A percentile compares a stretch with the other conserved stretches of the same genome.
phyloP scores from a whole-genome alignment of 345 rosid genomes.

The Clarkia xantiana region DNA sequence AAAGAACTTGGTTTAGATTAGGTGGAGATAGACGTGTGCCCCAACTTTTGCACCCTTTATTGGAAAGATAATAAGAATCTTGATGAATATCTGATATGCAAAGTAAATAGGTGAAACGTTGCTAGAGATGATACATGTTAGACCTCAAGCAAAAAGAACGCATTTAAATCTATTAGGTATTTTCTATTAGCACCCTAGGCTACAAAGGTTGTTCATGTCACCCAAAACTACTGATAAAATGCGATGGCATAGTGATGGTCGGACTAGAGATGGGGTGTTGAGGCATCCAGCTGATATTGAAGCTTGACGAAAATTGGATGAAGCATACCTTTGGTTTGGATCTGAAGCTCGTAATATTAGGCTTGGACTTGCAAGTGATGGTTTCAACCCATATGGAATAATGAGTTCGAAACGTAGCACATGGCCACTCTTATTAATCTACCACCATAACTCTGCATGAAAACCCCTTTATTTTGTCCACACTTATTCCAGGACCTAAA shows the following conservation, averaged over 20 bases:
- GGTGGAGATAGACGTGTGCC: not conserved
- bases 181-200: conserved; percentile 5
- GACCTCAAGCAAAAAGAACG: not conserved
- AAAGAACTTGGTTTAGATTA: not conserved
- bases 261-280: conserved; percentile 1
- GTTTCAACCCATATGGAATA: not conserved
- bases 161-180: conserved; percentile 1
- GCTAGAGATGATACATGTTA: not conserved
- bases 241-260: conserved; percentile 5
- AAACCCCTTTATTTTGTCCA: not conserved
- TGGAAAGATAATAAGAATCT: not conserved
- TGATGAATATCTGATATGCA: not conserved
- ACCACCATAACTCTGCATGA: not conserved
- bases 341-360: not conserved
- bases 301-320: not conserved
- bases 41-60: not conserved
- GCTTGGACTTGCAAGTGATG: not conserved
- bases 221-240: conserved; percentile 1
- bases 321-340: not conserved
- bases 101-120: not conserved
- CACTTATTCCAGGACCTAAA: conserved; percentile 2
- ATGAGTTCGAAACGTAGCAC: not conserved
- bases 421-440: not conserved
- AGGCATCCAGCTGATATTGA: conserved; percentile 1
- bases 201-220: conserved; percentile 8